Evolutionary conservation across 495 filamentous ascomycete genomes (phyloP).

Genomic region (Evernia prunastri): DNA sequence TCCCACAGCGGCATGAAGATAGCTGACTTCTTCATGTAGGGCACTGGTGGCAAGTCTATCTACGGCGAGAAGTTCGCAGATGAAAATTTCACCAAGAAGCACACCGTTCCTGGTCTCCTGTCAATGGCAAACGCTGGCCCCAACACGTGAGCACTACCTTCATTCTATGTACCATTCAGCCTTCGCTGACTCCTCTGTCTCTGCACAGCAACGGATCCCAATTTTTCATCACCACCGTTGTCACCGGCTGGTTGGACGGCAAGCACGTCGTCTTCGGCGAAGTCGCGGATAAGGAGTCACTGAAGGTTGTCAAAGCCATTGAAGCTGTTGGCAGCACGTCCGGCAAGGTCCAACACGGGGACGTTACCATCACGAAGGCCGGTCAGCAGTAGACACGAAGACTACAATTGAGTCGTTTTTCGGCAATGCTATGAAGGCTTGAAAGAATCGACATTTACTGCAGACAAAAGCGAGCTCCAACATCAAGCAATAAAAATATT

Average conservation of each 20-base stretch:
- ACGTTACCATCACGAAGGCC: constrained; percentile 59
- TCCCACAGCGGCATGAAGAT: background rate
- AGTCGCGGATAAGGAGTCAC: constrained; percentile 62
- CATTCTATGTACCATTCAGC: background rate
- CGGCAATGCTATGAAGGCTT: background rate
- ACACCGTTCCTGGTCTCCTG: constrained; percentile 79
- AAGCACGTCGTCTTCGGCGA: constrained; percentile 99
- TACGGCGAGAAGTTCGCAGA: constrained; percentile 97
- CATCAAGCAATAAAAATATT: background rate
- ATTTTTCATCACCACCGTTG: constrained; percentile 96
- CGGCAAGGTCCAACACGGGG: constrained; percentile 59
- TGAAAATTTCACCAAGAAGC: constrained; percentile 86
- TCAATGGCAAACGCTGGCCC: constrained; percentile 98
- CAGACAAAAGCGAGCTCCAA: constrained; percentile 18
- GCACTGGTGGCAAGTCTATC: constrained; percentile 93
- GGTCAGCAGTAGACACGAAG: constrained; percentile 46
- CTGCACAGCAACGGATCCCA: constrained; percentile 84
- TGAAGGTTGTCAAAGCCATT: constrained; percentile 61
- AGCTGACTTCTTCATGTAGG: constrained; percentile 29
- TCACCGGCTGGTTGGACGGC: constrained; percentile 84
- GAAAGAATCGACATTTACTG: constrained; percentile 9
- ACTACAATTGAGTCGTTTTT: background rate
- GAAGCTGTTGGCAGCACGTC: constrained; percentile 61
- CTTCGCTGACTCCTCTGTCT: constrained; percentile 19
- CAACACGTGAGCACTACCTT: constrained; percentile 52